Base-by-base conservation (phyloP, 768 basidiomycete genomes). In the Rhizopogon sp. region DNA sequence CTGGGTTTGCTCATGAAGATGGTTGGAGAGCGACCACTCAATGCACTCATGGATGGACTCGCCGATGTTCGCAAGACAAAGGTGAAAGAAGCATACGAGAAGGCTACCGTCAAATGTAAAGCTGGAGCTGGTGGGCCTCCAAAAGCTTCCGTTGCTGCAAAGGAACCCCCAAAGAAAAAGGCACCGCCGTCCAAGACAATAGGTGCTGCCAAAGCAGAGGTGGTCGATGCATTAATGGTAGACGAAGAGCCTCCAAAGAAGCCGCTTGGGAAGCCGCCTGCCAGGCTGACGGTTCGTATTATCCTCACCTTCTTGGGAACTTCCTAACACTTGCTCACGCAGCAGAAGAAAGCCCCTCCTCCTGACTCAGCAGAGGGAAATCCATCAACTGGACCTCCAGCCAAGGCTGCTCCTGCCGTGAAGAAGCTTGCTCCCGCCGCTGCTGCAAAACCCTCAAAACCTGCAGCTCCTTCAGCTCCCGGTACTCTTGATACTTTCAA, bases 1-100 rank as follows among this genome's bases (percentile, higher is more conserved):
- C 76, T 99, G 35, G 97, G 96, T 16, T 87, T 84, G 0, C 72
- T 98, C 61, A 95, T 95, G 90, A 98, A 91, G 76, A 95, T 98
- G 81, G 82, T 98, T 10, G 97, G 97, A 20, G 96, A 98, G 66
- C 78, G 96, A 29, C 87, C 88, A 16, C 79, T 99, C 43, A 93
- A 88, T 64, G 91, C 91, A 1, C 74, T 90, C 6, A 79, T 96
- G 76, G 95, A 98, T 58, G 76, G 80, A 8, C 74, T 98, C 54
- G 85, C 90, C 16, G 94, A 98, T 62, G 76, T 96, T 20, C 78
- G 93, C 60, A 94, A 92, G 71, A 79, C 77, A 2, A 99, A 98
- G 72, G 92, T 99, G 52, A 95, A 89, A 70, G 97, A 98, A 66
- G 90, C 92, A 1, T 90, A 83, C 60, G 94, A 92, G 55, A 93